Conservation (phyloP, 768 basidiomycete genomes). For the Leccinum barrowsii region DNA sequence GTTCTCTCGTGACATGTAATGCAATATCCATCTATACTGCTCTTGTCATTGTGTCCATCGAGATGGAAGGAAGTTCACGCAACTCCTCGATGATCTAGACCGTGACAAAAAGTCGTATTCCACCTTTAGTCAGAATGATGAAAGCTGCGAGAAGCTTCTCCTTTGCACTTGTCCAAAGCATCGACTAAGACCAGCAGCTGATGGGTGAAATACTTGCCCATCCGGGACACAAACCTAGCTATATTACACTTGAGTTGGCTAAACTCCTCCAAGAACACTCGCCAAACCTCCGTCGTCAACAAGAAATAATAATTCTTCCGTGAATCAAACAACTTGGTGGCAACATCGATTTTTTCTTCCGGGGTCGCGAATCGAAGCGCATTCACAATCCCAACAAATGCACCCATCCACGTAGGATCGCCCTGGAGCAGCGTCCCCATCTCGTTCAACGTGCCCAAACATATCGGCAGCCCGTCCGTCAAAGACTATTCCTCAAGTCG, state of each 20-base stretch:
- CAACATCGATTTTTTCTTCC: constrained; percentile 7
- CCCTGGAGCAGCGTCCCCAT: constrained; percentile 6
- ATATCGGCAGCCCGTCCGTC: constrained; percentile 1
- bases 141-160: constrained; percentile 8
- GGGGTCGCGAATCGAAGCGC: neutral
- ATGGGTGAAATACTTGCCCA: neutral
- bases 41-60: constrained; percentile 6
- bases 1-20: constrained; percentile 11
- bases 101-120: constrained; percentile 14
- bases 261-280: neutral
- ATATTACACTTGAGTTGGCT: neutral
- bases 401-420: neutral
- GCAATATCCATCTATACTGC: constrained; percentile 10
- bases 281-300: constrained; percentile 9
- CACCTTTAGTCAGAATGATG: neutral
- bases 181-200: constrained; percentile 14
- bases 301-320: constrained; percentile 4
- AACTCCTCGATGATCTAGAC: constrained; percentile 10
- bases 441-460: constrained; percentile 2
- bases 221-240: neutral
- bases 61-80: neutral
- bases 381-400: neutral
- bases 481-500: constrained; percentile 9
- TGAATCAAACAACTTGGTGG: constrained; percentile 4
- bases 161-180: constrained; percentile 19